phyloP scores from a whole-genome alignment of 2,329 filamentous ascomycete genomes.

The Pseudonectria foliicola region DNA sequence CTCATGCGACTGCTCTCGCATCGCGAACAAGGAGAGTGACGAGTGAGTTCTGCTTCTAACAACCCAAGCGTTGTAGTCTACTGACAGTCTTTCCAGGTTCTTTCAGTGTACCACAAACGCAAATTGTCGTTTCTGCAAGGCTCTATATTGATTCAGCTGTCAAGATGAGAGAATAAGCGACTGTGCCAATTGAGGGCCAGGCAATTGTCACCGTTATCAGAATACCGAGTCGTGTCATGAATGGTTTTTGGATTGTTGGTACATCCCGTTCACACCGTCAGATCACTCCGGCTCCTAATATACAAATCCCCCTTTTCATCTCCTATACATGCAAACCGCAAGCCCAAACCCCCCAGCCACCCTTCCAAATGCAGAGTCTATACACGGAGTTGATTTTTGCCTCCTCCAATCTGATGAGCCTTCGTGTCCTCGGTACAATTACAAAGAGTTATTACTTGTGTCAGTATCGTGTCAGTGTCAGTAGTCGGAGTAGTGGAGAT shows the following conservation, averaged over 20 bases:
- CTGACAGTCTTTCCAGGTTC: conserved; percentile 17
- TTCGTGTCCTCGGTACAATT: conserved; percentile 12
- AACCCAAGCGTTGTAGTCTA: too few relatives aligned
- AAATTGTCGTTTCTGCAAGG: conserved; percentile 16
- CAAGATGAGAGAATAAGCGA: too few relatives aligned
- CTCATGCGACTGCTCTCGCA: conserved; percentile 17
- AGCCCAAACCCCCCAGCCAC: background rate
- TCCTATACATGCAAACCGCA: too few relatives aligned
- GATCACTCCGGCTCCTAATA: too few relatives aligned
- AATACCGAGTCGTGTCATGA: too few relatives aligned
- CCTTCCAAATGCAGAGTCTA: conserved; percentile 12
- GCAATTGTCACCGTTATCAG: too few relatives aligned
- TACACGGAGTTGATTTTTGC: conserved; percentile 3
- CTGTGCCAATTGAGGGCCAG: too few relatives aligned
- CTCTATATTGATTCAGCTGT: background rate
- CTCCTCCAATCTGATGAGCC: conserved; percentile 6
- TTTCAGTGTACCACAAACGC: conserved; percentile 30
- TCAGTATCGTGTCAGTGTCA: too few relatives aligned
- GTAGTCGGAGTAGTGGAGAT: conserved; percentile 19
- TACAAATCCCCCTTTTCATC: too few relatives aligned
- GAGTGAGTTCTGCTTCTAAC: conserved; percentile 15
- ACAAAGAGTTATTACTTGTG: conserved; percentile 20
- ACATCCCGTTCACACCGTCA: too few relatives aligned
- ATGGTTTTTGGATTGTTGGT: too few relatives aligned
- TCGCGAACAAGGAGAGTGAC: conserved; percentile 21